Percentiles rank a stretch among this genome's conserved stretches.
These are phyloP conservation scores for Cylindrodendrum hubeiense DNA, from an alignment of 2,329 filamentous ascomycete species.

Conservation along the genomic window DNA sequence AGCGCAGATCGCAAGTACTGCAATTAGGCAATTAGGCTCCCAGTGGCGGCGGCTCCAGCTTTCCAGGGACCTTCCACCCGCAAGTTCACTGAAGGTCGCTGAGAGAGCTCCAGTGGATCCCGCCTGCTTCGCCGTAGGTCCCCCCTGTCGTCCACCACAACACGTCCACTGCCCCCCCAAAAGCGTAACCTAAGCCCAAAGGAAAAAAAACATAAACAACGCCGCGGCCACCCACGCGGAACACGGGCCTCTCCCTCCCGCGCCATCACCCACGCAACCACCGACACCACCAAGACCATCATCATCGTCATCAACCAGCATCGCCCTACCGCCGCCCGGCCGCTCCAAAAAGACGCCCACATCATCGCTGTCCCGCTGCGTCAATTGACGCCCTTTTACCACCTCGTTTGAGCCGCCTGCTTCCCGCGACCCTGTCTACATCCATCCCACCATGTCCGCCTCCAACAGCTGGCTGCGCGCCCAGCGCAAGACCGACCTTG, in stretches of 20 bases:
- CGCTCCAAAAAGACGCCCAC: neutral
- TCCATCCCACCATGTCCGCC: slow-evolving; percentile 48
- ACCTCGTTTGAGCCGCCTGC: slow-evolving; percentile 13
- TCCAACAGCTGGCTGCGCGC: slow-evolving; percentile 80
- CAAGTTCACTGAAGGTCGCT: neutral
- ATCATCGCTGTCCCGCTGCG: neutral
- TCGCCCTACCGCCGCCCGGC: slow-evolving; percentile 16
- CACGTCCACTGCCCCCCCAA: slow-evolving; percentile 22
- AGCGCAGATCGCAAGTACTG: neutral
- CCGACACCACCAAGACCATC: slow-evolving; percentile 11
- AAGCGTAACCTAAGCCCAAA: slow-evolving; percentile 19
- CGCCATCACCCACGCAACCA: slow-evolving; percentile 28
- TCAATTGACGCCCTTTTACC: slow-evolving; percentile 12
- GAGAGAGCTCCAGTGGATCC: slow-evolving; percentile 10
- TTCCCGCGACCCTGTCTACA: slow-evolving; percentile 45
- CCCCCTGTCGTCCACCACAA: slow-evolving; percentile 20
- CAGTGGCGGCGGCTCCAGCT: neutral
- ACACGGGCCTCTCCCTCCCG: slow-evolving; percentile 20
- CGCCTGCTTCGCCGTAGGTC: neutral
- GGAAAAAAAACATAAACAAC: slow-evolving; percentile 42
- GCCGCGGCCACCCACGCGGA: slow-evolving; percentile 28
- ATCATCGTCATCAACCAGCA: slow-evolving; percentile 26
- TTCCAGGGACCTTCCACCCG: slow-evolving; percentile 5
- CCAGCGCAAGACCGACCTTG: slow-evolving; percentile 85
- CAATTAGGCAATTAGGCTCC: neutral